These are phyloP conservation scores for Flaveria brownii DNA, from an alignment of 129 eudicot species.

Conservation along the genomic window DNA sequence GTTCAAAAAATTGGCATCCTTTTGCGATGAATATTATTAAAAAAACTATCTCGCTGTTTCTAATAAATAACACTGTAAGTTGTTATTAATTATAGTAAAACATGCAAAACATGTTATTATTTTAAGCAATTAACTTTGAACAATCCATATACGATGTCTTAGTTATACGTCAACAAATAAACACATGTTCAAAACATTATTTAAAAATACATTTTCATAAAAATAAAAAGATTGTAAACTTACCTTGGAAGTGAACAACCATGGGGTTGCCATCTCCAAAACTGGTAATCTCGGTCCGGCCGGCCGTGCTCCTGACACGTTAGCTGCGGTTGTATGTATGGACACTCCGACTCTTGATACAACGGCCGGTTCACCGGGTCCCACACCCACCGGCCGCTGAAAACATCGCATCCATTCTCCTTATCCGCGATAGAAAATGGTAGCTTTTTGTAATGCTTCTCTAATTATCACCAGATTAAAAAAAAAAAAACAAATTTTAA, in stretches of 20 bases:
- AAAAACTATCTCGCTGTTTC: too few relatives aligned
- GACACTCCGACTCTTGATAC: slow-evolving; percentile 85
- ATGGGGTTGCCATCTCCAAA: slow-evolving; percentile 92
- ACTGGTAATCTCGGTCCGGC: slow-evolving; percentile 70
- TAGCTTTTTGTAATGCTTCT: slow-evolving; percentile 51
- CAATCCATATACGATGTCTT: too few relatives aligned
- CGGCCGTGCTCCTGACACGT: slow-evolving; percentile 92
- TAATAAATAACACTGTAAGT: too few relatives aligned
- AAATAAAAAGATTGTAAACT: neutral
- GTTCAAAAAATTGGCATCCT: too few relatives aligned
- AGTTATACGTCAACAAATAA: neutral
- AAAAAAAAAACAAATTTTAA: neutral
- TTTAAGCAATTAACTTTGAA: too few relatives aligned
- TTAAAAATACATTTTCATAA: neutral
- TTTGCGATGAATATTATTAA: too few relatives aligned
- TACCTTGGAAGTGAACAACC: slow-evolving; percentile 85
- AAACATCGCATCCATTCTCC: slow-evolving; percentile 56
- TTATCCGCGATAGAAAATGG: slow-evolving; percentile 50
- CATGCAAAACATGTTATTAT: too few relatives aligned
- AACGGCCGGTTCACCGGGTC: slow-evolving; percentile 65
- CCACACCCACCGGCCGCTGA: slow-evolving; percentile 82
- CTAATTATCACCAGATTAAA: slow-evolving; percentile 23
- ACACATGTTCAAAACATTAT: neutral
- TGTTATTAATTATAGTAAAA: too few relatives aligned
- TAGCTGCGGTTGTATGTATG: slow-evolving; percentile 82